Evolutionary conservation across 495 filamentous ascomycete species (phyloP), one percentile per base, ranked within the genome.

Genomic region (Friedmanniomyces simplex): DNA sequence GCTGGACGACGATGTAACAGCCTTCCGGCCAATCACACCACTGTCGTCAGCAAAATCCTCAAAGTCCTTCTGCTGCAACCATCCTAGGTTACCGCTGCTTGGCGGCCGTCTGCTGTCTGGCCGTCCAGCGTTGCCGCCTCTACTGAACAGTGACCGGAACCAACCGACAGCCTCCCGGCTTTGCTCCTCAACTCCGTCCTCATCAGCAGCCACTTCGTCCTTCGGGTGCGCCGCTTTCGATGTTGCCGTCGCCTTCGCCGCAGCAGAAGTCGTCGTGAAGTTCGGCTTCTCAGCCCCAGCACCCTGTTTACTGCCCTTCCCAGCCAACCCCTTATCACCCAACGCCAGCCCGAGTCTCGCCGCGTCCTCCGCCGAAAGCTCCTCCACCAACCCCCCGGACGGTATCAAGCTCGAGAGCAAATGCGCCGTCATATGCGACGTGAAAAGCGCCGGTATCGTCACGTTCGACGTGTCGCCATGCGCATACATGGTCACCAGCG

Each of bases 401-500:
- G 89, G 88, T 57, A 93, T 83, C 47, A 98, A 78, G 3, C 91
- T 91, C 1, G 93, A 95, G 6, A 99, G 77, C 18, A 99, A 76
- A 67, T 96, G 90, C 1, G 94, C 93, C 8, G 91, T 97, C 5
- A 89, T 99, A 63, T 90, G 80, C 1, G 93, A 95, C 0, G 93
- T 97, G 68, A 99, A 99, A 13, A 97, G 73, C 1, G 94, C 86
- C 4, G 93, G 89, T 49, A 97, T 96, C 1, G 89, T 87, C 59
- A 97, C 79, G 63, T 98, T 96, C 30, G 88, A 94, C 2, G 89
- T 96, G 69, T 96, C 89, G 24, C 91, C 93, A 49, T 84, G 77
- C 10, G 93, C 94, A 70, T 95, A 97, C 93, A 99, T 99, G 55
- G 91, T 93, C 39, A 99, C 84, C 57, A 99, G 69, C 24, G 77